Base-by-base conservation (phyloP, 306 rosid genomes). In the Vachellia pachyceras region DNA sequence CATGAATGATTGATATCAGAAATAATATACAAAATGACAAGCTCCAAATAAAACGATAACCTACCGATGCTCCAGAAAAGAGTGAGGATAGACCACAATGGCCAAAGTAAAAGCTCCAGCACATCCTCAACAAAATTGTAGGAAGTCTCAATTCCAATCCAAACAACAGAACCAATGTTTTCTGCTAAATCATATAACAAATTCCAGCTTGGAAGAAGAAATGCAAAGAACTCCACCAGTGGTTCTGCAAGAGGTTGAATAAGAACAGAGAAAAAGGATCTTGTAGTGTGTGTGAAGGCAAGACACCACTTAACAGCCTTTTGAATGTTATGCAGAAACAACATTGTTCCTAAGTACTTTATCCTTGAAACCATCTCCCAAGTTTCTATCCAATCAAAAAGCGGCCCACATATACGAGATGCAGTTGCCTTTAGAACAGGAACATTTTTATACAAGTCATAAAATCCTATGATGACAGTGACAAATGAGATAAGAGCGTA, bases 281-380 rank as follows among this genome's bases (percentile, higher is more conserved):
- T 84, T 3, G 85, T 49, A 69, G 93, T 82, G 69, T 88, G 91
- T 57, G 90, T 79, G 64, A 86, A 77, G 60, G 93, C 88, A 79
- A 95, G 91, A 88, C 84, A 89, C 97, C 98, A 95, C 74, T 87
- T 82, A 83, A 93, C 71, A 80, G 89, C 97, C 85, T 93, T 95
- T 84, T 95, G 95, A 84, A 90, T 84, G 88, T 95, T 89, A 80
- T 95, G 99, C 75, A 95, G 88, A 87, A 96, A 96, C 77, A 96
- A 86, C 98, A 96, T 93, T 47, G 99, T 96, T 89, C 99, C 99
- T 75, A 96, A 87, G 85, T 93, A 96, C 82, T 90, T 93, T 76
- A 96, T 91, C 92, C 99, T 87, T 64, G 99, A 88, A 81, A 92
- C 89, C 99, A 96, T 96, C 80, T 92, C 97, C 99, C 99, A 93